phyloP scores from a whole-genome alignment of 2,329 filamentous ascomycete genomes.

The Colletotrichum theobromicola region DNA sequence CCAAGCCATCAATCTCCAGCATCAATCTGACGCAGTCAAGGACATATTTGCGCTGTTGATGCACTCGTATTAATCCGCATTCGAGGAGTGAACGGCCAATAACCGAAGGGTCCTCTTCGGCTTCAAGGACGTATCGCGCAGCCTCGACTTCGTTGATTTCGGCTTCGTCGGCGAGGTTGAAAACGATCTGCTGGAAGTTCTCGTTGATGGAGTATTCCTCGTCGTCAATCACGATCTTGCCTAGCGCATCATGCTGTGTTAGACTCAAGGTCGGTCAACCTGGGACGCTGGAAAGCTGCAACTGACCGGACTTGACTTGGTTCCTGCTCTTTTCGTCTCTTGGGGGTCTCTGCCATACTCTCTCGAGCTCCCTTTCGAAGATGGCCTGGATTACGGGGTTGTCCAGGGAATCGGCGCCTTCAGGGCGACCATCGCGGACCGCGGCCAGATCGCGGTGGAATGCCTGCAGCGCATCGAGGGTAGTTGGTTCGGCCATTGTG shows the following conservation, averaged over 20 bases:
- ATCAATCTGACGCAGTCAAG: slow-evolving; percentile 85
- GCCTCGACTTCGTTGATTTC: slow-evolving; percentile 90
- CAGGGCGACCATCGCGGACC: slow-evolving; percentile 70
- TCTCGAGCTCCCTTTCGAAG: slow-evolving; percentile 74
- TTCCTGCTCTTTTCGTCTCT: slow-evolving; percentile 80
- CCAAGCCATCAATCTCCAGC: slow-evolving; percentile 69
- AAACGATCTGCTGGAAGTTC: slow-evolving; percentile 82
- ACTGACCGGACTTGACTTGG: slow-evolving; percentile 69
- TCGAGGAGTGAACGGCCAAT: slow-evolving; percentile 77
- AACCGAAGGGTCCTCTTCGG: slow-evolving; percentile 70
- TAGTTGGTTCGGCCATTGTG: slow-evolving; percentile 76
- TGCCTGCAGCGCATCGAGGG: slow-evolving; percentile 78
- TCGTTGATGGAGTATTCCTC: slow-evolving; percentile 82
- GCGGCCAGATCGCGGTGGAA: slow-evolving; percentile 86
- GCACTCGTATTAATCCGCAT: slow-evolving; percentile 84
- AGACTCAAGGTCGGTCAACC: not conserved
- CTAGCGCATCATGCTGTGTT: slow-evolving; percentile 48
- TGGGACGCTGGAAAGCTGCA: not conserved
- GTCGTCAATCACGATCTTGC: slow-evolving; percentile 75
- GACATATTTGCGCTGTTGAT: slow-evolving; percentile 82
- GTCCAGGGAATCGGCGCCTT: slow-evolving; percentile 69
- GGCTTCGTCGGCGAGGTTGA: slow-evolving; percentile 85
- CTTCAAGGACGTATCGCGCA: slow-evolving; percentile 75
- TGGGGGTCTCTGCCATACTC: slow-evolving; percentile 74
- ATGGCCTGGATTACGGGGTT: slow-evolving; percentile 73